Percentiles rank a stretch among this genome's conserved stretches.
phyloP scores from a whole-genome alignment of 2,329 filamentous ascomycete species.

The Cladosporium sp. region DNA sequence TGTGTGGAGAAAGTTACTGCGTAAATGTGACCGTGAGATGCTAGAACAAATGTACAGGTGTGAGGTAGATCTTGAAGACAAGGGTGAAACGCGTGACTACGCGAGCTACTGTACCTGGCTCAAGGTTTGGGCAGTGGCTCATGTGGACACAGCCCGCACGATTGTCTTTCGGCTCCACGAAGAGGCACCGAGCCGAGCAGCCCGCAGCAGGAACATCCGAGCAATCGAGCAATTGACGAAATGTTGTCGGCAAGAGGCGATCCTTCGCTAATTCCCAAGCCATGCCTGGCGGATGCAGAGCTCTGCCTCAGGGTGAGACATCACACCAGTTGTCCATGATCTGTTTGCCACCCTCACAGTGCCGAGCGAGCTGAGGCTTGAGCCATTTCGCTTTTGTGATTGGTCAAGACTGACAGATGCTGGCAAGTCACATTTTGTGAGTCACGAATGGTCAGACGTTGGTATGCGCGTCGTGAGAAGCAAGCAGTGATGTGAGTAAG shows the following conservation, averaged over 20 bases:
- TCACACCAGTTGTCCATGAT: not conserved
- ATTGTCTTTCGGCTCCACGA: constrained; percentile 6
- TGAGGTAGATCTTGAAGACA: not conserved
- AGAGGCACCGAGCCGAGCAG: not conserved
- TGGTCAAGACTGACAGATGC: not conserved
- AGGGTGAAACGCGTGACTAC: constrained; percentile 2
- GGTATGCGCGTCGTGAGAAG: not conserved
- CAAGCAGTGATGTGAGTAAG: not conserved
- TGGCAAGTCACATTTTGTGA: not conserved
- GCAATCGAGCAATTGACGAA: not conserved
- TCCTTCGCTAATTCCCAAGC: not conserved
- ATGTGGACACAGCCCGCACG: constrained; percentile 5
- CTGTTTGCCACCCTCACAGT: not conserved
- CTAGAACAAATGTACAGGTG: constrained; percentile 9
- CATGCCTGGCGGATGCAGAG: not conserved
- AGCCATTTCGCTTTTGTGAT: not conserved
- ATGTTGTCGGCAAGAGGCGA: not conserved
- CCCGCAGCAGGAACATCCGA: not conserved
- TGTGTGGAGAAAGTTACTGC: not conserved
- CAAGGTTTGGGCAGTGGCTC: constrained; percentile 1
- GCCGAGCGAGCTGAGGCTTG: not conserved
- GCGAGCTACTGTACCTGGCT: not conserved
- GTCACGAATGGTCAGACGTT: not conserved
- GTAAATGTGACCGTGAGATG: constrained; percentile 1
- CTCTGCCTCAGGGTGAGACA: not conserved